Conservation (phyloP, 768 basidiomycete genomes). For the Suillus discolor region DNA sequence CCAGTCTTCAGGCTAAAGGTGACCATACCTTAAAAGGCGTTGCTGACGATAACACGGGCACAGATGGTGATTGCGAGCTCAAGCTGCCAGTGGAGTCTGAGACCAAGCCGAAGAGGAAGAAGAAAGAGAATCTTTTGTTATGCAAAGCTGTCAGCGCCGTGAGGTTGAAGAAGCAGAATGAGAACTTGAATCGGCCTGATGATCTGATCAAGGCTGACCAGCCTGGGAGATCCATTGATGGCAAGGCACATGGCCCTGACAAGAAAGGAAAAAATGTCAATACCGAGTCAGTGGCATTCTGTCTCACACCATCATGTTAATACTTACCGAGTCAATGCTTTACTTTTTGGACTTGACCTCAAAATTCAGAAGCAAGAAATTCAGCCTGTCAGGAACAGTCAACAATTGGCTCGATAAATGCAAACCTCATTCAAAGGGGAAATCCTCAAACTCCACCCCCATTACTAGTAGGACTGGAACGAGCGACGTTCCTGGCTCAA, state of each 20-base stretch:
- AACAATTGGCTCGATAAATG: neutral
- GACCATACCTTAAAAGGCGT: neutral
- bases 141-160: neutral
- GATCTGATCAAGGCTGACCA: neutral
- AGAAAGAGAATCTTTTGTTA: neutral
- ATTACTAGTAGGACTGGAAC: neutral
- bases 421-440: neutral
- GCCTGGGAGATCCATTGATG: neutral
- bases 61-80: neutral
- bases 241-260: neutral
- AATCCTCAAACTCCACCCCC: neutral
- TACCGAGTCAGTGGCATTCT: constrained; percentile 1
- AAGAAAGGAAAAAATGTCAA: neutral
- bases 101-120: neutral
- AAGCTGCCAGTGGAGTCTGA: neutral
- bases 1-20: neutral
- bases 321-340: constrained; percentile 8
- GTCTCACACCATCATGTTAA: constrained; percentile 1
- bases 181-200: neutral
- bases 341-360: constrained; percentile 6
- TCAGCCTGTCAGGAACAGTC: constrained; percentile 2
- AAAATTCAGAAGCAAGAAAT: constrained; percentile 5
- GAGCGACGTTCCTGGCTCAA: neutral
- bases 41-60: neutral
- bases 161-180: neutral